phyloP scores from a whole-genome alignment of 257 asterid genomes.

The Verbascum thapsus region DNA sequence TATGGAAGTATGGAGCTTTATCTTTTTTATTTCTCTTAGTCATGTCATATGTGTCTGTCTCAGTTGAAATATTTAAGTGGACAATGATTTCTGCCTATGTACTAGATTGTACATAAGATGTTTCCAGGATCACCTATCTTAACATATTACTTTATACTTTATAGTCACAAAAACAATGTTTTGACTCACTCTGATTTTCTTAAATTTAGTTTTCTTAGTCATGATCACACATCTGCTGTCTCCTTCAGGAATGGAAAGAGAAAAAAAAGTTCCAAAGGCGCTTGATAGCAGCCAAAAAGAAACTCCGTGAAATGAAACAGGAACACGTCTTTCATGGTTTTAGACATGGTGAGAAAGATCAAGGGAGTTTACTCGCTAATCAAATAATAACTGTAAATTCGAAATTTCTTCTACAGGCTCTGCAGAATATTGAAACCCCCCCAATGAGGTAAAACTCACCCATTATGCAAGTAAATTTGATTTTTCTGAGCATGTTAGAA shows the following conservation, averaged over 20 bases:
- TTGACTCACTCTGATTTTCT: background rate
- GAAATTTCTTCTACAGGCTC: conserved; percentile 66
- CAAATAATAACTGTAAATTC: conserved; percentile 78
- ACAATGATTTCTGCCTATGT: background rate
- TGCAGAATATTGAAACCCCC: conserved; percentile 45
- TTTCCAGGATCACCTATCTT: conserved; percentile 1
- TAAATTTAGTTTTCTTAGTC: conserved; percentile 14
- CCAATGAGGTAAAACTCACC: conserved; percentile 50
- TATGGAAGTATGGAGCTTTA: background rate
- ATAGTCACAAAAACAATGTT: conserved; percentile 2
- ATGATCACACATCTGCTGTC: conserved; percentile 27
- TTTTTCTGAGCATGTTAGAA: conserved; percentile 10
- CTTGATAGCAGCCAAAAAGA: conserved; percentile 88
- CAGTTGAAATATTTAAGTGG: conserved; percentile 9
- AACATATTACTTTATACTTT: background rate
- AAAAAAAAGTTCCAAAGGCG: conserved; percentile 77
- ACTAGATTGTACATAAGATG: background rate
- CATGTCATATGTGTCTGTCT: background rate
- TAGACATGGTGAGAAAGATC: conserved; percentile 74
- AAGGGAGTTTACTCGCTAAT: conserved; percentile 70
- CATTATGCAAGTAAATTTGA: conserved; percentile 19
- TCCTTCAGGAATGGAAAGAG: conserved; percentile 92
- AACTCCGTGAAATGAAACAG: conserved; percentile 80
- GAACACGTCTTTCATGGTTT: conserved; percentile 85
- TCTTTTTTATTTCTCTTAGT: background rate